Evolutionary conservation across 2,329 filamentous ascomycete genomes (phyloP).

Genomic region (Pestalotiopsis sp.): DNA sequence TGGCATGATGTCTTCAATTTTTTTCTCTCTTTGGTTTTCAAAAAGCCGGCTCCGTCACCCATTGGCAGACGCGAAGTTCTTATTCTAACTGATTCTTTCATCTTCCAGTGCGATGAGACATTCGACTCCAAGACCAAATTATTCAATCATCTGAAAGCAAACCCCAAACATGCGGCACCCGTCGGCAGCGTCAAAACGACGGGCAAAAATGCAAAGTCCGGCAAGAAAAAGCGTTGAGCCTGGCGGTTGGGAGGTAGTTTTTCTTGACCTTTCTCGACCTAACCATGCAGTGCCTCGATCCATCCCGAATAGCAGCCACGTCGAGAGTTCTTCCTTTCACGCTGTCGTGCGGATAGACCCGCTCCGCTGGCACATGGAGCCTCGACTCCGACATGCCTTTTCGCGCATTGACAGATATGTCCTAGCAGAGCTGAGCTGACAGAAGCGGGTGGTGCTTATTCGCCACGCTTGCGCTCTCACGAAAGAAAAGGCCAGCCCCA

Average conservation of each 20-base stretch:
- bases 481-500: background rate
- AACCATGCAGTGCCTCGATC: too few species aligned
- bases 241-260: background rate
- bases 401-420: too few species aligned
- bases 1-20: background rate
- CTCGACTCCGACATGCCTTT: too few species aligned
- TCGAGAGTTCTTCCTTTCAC: too few species aligned
- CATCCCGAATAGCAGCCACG: too few species aligned
- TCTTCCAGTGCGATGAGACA: slow-evolving; percentile 38
- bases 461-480: background rate
- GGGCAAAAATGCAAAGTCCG: slow-evolving; percentile 30
- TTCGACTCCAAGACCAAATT: slow-evolving; percentile 69
- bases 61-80: slow-evolving; percentile 41
- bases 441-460: too few species aligned
- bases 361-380: too few species aligned
- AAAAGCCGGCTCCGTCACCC: background rate
- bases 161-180: slow-evolving; percentile 62
- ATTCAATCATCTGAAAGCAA: slow-evolving; percentile 72
- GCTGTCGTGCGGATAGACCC: background rate
- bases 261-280: background rate
- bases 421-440: too few species aligned
- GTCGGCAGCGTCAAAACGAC: slow-evolving; percentile 22
- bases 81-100: slow-evolving; percentile 25
- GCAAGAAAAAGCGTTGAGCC: slow-evolving; percentile 39
- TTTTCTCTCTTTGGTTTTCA: background rate